A percentile compares a stretch with the other conserved stretches of the same genome.
phyloP scores from a whole-genome alignment of 2,329 filamentous ascomycete species.

The Thermothelomyces thermophilus region DNA sequence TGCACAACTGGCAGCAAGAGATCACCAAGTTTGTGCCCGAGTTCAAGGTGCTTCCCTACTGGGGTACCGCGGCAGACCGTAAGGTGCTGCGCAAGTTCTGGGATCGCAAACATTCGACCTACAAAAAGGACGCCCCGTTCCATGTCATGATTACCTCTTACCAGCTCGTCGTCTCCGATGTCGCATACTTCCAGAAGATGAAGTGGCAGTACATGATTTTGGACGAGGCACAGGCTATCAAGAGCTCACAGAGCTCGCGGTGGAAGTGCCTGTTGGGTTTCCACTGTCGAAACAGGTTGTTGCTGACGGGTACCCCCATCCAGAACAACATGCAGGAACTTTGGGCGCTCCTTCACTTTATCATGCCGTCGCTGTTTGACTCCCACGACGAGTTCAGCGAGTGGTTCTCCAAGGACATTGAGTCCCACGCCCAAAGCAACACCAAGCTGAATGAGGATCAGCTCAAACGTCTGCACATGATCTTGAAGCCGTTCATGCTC shows the following conservation, averaged over 20 bases:
- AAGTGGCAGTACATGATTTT: conserved; percentile 99
- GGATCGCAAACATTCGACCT: conserved; percentile 96
- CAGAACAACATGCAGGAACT: conserved; percentile 99
- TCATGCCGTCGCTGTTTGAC: conserved; percentile 98
- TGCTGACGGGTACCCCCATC: conserved; percentile 94
- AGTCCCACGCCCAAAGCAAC: conserved; percentile 96
- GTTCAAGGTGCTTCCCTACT: conserved; percentile 94
- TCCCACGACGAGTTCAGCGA: conserved; percentile 89
- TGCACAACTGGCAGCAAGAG: conserved; percentile 99
- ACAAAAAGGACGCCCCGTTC: conserved; percentile 87
- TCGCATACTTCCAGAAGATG: conserved; percentile 98
- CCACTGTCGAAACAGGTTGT: conserved; percentile 87
- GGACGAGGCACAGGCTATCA: conserved; percentile 97
- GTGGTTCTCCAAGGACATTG: conserved; percentile 94
- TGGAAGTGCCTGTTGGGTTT: conserved; percentile 96
- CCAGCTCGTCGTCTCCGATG: conserved; percentile 91
- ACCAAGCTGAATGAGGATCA: conserved; percentile 99
- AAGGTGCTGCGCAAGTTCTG: conserved; percentile 98
- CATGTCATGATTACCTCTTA: conserved; percentile 96
- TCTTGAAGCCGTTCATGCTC: conserved; percentile 98
- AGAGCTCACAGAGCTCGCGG: conserved; percentile 89
- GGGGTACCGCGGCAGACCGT: conserved; percentile 88
- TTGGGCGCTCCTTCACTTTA: conserved; percentile 96
- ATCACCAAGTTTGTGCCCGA: conserved; percentile 90
- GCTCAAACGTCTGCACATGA: conserved; percentile 95